Conservation (phyloP, 345 rosid species). For the Psidium friedrichsthalianum region DNA sequence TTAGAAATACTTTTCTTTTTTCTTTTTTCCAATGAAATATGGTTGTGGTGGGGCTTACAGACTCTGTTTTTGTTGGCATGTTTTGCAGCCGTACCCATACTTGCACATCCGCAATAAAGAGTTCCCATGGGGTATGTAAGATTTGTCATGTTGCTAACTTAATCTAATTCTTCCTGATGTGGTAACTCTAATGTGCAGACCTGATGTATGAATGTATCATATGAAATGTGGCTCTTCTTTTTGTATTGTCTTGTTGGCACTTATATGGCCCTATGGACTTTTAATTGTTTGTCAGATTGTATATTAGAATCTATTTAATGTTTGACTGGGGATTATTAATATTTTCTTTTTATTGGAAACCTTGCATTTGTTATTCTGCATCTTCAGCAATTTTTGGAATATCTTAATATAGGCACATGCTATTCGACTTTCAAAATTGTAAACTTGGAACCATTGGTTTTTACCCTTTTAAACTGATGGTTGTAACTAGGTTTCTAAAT, state of each 20-base stretch:
- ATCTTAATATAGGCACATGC: not conserved
- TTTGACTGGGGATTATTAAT: not conserved
- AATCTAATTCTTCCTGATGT: not conserved
- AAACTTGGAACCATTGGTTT: not conserved
- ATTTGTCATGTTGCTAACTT: not conserved
- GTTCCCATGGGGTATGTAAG: conserved; percentile 91
- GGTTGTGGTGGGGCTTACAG: not conserved
- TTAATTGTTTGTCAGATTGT: not conserved
- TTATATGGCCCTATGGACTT: not conserved
- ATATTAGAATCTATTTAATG: not conserved
- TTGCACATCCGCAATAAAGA: conserved; percentile 97
- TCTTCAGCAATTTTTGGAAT: not conserved
- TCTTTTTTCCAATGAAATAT: not conserved
- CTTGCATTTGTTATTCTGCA: not conserved
- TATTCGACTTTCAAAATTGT: not conserved
- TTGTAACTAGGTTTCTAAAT: not conserved
- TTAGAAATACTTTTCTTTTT: not conserved
- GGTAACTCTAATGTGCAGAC: not conserved
- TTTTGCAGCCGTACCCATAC: conserved; percentile 61
- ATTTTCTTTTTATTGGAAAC: not conserved
- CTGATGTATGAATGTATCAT: not conserved
- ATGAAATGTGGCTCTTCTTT: not conserved
- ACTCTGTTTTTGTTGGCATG: not conserved
- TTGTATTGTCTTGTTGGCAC: not conserved
- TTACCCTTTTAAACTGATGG: not conserved